Conservation (phyloP, 441 rosid species). For the Populus hybrid region DNA sequence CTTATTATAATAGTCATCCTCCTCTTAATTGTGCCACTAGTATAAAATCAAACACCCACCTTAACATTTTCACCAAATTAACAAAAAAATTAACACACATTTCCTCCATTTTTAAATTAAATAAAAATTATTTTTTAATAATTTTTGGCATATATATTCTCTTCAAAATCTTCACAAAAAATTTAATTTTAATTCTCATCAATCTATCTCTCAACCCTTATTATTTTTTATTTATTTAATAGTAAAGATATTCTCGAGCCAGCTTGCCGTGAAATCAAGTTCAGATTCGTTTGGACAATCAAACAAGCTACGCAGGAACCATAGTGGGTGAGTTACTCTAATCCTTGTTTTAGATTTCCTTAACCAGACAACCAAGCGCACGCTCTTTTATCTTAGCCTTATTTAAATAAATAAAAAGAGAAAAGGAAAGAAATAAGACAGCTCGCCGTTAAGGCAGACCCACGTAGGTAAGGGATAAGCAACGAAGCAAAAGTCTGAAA, state of each 20-base stretch:
- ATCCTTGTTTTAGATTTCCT: neutral
- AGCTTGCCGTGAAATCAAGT: neutral
- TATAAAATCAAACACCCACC: neutral
- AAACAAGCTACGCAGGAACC: neutral
- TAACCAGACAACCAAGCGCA: constrained; percentile 6
- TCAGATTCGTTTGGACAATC: neutral
- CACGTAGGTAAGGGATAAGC: constrained; percentile 34
- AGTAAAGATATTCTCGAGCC: no score
- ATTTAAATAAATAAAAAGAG: neutral
- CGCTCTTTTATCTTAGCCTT: neutral
- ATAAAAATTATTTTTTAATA: no score
- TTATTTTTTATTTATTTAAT: no score
- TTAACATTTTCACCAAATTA: no score
- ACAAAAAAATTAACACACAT: neutral
- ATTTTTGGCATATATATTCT: no score
- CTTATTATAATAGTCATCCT: neutral
- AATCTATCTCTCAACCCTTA: no score
- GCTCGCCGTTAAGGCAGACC: constrained; percentile 35
- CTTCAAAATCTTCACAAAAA: no score
- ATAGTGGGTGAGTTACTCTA: neutral
- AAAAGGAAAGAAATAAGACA: neutral
- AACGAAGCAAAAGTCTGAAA: constrained; percentile 12
- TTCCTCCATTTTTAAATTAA: no score
- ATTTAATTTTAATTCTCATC: no score
- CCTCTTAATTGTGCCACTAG: neutral